Percentiles rank a stretch among this genome's conserved stretches.
Conservation (phyloP, 176 grass and related monocot species). For the Eleusine indica region DNA sequence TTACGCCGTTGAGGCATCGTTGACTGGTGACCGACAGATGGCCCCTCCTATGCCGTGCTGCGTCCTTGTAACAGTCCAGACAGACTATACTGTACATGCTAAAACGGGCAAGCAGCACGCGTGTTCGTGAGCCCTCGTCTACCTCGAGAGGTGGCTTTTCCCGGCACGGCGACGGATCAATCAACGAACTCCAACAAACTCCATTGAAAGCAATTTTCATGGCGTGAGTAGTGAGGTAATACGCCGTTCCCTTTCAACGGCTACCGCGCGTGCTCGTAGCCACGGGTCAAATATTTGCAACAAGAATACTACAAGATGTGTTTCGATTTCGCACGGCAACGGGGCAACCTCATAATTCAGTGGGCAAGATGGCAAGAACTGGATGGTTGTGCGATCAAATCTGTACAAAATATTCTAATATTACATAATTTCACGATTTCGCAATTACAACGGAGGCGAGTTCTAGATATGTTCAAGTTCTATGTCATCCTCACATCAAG, state of each 20-base stretch:
- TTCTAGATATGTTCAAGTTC: too few species aligned
- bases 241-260: too few species aligned
- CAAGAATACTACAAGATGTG: background rate
- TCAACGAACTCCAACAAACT: constrained; percentile 40
- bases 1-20: background rate
- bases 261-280: too few species aligned
- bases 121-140: constrained; percentile 29
- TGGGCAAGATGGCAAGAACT: too few species aligned
- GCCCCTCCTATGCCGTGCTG: background rate
- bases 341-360: too few species aligned
- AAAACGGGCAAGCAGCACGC: background rate
- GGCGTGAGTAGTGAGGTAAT: background rate
- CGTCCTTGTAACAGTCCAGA: too few species aligned
- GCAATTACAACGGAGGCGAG: too few species aligned
- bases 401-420: too few species aligned
- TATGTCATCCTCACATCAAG: too few species aligned
- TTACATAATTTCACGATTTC: too few species aligned
- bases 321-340: background rate
- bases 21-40: background rate
- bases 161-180: constrained; percentile 28
- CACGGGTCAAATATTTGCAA: constrained; percentile 1
- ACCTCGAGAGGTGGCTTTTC: background rate
- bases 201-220: constrained; percentile 37
- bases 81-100: background rate
- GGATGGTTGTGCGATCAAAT: too few species aligned